A percentile compares a stretch with the other conserved stretches of the same genome.
Conservation (phyloP, 495 filamentous ascomycete genomes). For the Aspergillus nidulans region DNA sequence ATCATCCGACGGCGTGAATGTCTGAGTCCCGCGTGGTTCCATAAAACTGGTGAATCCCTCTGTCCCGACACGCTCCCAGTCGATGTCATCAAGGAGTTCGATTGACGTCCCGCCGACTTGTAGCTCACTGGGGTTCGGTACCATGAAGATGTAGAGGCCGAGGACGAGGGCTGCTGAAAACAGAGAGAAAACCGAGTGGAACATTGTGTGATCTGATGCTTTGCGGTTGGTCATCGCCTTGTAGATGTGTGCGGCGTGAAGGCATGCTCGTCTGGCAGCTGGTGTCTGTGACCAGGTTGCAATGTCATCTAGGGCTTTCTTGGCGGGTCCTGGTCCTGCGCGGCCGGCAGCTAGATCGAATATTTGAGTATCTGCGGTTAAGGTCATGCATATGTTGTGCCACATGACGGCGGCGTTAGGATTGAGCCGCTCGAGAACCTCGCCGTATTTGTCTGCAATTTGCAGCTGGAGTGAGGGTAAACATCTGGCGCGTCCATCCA, state of each 20-base stretch:
- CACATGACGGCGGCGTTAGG: conserved; percentile 46
- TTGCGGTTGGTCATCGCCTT: conserved; percentile 47
- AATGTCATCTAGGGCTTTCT: conserved; percentile 47
- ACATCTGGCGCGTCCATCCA: conserved; percentile 40
- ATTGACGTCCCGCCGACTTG: conserved; percentile 33
- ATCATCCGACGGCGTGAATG: conserved; percentile 30
- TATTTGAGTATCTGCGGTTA: conserved; percentile 47
- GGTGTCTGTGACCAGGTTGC: conserved; percentile 49
- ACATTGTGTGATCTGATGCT: conserved; percentile 45
- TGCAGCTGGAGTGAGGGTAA: conserved; percentile 38
- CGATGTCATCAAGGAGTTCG: conserved; percentile 48
- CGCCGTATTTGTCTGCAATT: conserved; percentile 35
- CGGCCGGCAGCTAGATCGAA: conserved; percentile 50
- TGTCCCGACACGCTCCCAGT: conserved; percentile 43
- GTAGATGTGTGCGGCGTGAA: conserved; percentile 51
- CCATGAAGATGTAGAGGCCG: conserved; percentile 50
- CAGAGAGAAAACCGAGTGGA: conserved; percentile 43
- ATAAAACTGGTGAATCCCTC: conserved; percentile 40
- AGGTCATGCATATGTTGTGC: conserved; percentile 52
- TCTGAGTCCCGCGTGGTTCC: conserved; percentile 33
- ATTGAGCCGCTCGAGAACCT: conserved; percentile 38
- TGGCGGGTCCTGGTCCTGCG: conserved; percentile 38
- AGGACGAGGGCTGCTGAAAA: conserved; percentile 49
- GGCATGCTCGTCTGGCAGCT: conserved; percentile 42
- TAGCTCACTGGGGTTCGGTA: conserved; percentile 25